Conservation (phyloP, 2,329 filamentous ascomycete genomes). For the Colletotrichum ledebouriae region DNA sequence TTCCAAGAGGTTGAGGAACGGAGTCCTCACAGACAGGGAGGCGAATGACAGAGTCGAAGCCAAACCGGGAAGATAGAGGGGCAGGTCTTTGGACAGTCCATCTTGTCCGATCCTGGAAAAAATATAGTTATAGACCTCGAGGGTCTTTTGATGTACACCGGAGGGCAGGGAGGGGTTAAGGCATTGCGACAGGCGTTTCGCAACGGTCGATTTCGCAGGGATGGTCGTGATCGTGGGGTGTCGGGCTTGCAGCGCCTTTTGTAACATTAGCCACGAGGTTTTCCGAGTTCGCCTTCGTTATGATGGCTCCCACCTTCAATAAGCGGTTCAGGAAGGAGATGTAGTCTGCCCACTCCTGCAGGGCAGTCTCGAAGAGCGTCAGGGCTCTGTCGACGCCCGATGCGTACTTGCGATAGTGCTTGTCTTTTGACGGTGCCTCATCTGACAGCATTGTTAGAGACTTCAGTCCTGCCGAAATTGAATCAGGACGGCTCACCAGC, state of each 20-base stretch:
- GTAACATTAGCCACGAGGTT: slow-evolving; percentile 9
- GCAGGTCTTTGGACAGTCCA: slow-evolving; percentile 83
- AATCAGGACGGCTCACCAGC: slow-evolving; percentile 70
- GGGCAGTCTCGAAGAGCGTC: slow-evolving; percentile 88
- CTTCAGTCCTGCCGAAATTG: background rate
- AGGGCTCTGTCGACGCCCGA: slow-evolving; percentile 88
- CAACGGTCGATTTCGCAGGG: slow-evolving; percentile 85
- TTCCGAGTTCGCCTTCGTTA: background rate
- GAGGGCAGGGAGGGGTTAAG: slow-evolving; percentile 93
- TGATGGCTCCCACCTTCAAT: slow-evolving; percentile 77
- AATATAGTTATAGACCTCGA: slow-evolving; percentile 93
- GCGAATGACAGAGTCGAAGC: slow-evolving; percentile 93
- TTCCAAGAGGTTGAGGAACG: slow-evolving; percentile 88
- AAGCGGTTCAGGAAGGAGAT: slow-evolving; percentile 95
- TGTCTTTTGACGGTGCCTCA: slow-evolving; percentile 70
- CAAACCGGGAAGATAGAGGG: slow-evolving; percentile 90
- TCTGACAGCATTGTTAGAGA: slow-evolving; percentile 55
- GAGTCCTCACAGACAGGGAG: slow-evolving; percentile 88
- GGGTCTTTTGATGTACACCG: slow-evolving; percentile 95
- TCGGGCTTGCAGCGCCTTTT: slow-evolving; percentile 87
- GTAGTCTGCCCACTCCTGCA: slow-evolving; percentile 99
- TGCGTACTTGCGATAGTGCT: slow-evolving; percentile 88
- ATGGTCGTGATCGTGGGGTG: slow-evolving; percentile 79
- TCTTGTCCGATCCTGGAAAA: slow-evolving; percentile 88
- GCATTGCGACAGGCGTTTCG: slow-evolving; percentile 94